Evolutionary conservation across 257 asterid species (phyloP), one percentile per base, ranked within the genome.

Genomic region (Coffea eugenioides): DNA sequence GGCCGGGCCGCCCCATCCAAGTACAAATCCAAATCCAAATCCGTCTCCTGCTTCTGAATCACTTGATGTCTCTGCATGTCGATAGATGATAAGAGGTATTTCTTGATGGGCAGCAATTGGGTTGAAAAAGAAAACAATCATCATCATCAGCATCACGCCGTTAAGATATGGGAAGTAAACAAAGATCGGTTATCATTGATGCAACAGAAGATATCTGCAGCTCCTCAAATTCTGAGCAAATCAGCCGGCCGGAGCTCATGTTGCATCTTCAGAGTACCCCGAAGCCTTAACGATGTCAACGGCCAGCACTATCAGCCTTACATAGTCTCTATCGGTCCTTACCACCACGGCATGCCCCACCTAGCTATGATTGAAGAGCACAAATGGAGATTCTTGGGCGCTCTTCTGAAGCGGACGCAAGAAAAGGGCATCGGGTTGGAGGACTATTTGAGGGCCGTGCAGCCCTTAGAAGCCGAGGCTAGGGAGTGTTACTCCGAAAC

Each of bases 271-370:
- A 84, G 81, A 73, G 97, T 90, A 39, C 99, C 99, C 16, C 91
- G 89, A 41, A 88, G 92, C 85, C 80, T 93, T 18, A 69, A 84
- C 61, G 91, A 93, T 12, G 80, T 89, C 90, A 92, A 92, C 87
- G 94, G 94, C 46, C 86, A 85, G 65, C 79, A 83, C 79, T 93
- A 95, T 68, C 84, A 85, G 51, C 99, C 99, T 8, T 90, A 85
- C 48, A 82, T 93, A 5, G 89, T 91, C 75, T 95, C 99, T 16
- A 80, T 95, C 48, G 99, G 99, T 6, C 99, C 99, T 11, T 95
- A 83, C 87, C 99, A 95, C 85, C 96, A 86, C 77, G 94, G 93
- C 75, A 88, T 89, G 2, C 85, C 89, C 11, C 87, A 84, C 46
- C 89, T 93, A 27, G 70, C 65, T 69, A 91, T 93, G 98, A 90